Percentiles rank a stretch among this genome's conserved stretches.
phyloP scores from a whole-genome alignment of 306 rosid species.

The Dryas octopetala region DNA sequence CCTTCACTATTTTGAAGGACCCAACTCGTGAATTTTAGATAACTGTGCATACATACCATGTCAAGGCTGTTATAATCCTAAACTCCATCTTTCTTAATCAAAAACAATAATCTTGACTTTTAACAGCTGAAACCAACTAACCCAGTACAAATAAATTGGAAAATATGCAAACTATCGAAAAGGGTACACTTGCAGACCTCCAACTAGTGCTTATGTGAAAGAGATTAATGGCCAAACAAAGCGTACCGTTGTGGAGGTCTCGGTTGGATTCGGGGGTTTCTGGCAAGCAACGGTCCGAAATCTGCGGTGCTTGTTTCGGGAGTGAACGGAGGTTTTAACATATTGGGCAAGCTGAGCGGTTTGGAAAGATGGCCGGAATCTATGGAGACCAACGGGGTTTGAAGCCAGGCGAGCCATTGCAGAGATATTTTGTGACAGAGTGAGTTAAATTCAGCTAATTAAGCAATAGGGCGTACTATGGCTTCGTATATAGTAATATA shows the following conservation, averaged over 20 bases:
- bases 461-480: neutral
- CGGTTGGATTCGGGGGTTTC: conserved; percentile 45
- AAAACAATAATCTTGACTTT: neutral
- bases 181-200: neutral
- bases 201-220: neutral
- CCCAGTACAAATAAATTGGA: neutral
- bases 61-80: neutral
- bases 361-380: conserved; percentile 52
- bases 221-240: conserved; percentile 2
- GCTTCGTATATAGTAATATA: neutral
- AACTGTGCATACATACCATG: neutral
- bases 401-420: conserved; percentile 72
- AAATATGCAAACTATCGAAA: neutral
- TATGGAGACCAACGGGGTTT: conserved; percentile 55
- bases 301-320: conserved; percentile 31
- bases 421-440: neutral
- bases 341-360: conserved; percentile 32
- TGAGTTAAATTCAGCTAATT: neutral
- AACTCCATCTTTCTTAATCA: neutral
- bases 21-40: neutral
- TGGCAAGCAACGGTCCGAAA: conserved; percentile 53
- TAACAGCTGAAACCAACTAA: conserved; percentile 12
- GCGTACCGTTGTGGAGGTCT: conserved; percentile 51
- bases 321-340: conserved; percentile 19
- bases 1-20: neutral